Conservation (phyloP, 345 rosid species). For the Schrenkiella parvula region DNA sequence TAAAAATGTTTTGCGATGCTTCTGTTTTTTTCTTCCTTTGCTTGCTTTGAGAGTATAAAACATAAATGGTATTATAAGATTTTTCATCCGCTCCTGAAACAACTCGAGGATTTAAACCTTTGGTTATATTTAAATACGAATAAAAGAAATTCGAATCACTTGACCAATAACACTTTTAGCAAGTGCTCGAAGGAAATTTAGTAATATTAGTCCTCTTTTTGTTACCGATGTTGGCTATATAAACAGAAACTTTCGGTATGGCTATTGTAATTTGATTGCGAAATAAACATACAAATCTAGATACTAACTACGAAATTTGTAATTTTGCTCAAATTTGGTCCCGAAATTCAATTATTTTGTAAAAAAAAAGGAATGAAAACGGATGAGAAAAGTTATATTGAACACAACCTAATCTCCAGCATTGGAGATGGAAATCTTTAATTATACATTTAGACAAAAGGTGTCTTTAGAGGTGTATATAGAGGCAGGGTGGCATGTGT, state of each 20-base stretch:
- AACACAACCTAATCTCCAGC: slow-evolving; percentile 14
- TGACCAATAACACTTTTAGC: no score
- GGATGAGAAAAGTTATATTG: not conserved
- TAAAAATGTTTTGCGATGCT: slow-evolving; percentile 9
- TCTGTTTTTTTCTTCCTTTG: slow-evolving; percentile 6
- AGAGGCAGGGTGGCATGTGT: slow-evolving; percentile 16
- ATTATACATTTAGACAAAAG: not conserved
- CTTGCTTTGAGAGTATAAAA: not conserved
- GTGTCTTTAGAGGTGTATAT: slow-evolving; percentile 15
- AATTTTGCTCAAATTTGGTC: not conserved
- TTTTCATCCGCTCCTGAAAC: not conserved
- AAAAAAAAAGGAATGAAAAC: not conserved
- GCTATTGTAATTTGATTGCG: no score
- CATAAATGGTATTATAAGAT: not conserved
- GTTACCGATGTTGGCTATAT: no score
- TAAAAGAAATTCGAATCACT: no score
- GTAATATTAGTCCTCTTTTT: no score
- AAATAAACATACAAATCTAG: not conserved
- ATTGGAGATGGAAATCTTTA: slow-evolving; percentile 1
- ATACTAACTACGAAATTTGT: not conserved
- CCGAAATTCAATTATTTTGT: not conserved
- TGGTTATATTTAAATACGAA: not conserved
- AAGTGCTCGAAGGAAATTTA: no score
- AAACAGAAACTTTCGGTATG: no score
- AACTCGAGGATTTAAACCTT: not conserved